phyloP scores from a whole-genome alignment of 106 monocot genomes.

The Gastrodia elata region DNA sequence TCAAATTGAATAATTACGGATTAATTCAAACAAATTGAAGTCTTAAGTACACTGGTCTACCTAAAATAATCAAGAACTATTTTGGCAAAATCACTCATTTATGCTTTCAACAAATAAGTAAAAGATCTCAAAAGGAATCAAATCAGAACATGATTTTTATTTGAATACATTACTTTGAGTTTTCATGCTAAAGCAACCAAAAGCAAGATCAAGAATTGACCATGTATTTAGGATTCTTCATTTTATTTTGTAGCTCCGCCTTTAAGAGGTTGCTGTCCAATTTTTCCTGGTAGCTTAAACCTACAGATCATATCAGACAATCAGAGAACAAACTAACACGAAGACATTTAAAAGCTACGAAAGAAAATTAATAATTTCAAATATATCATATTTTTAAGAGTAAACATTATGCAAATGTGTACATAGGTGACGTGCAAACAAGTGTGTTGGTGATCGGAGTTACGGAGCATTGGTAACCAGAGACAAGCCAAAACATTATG shows the following conservation, averaged over 20 bases:
- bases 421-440: background rate
- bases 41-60: too few species aligned
- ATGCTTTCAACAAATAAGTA: background rate
- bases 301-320: constrained; percentile 20
- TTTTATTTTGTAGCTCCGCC: constrained; percentile 49
- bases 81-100: too few species aligned
- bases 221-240: constrained; percentile 63
- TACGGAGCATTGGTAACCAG: too few species aligned
- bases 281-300: constrained; percentile 22
- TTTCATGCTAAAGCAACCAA: background rate
- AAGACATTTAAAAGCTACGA: background rate
- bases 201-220: constrained; percentile 22
- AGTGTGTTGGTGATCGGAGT: too few species aligned
- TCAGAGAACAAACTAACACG: background rate
- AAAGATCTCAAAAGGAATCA: background rate
- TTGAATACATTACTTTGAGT: too few species aligned
- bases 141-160: background rate
- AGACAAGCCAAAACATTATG: background rate
- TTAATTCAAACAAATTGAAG: too few species aligned
- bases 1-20: too few species aligned
- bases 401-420: background rate
- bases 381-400: too few species aligned
- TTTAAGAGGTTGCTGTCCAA: constrained; percentile 43
- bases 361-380: background rate
- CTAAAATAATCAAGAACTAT: too few species aligned